Evolutionary conservation across 352 stramenopile genomes (phyloP).

Genomic region (Phytophthora rubi): DNA sequence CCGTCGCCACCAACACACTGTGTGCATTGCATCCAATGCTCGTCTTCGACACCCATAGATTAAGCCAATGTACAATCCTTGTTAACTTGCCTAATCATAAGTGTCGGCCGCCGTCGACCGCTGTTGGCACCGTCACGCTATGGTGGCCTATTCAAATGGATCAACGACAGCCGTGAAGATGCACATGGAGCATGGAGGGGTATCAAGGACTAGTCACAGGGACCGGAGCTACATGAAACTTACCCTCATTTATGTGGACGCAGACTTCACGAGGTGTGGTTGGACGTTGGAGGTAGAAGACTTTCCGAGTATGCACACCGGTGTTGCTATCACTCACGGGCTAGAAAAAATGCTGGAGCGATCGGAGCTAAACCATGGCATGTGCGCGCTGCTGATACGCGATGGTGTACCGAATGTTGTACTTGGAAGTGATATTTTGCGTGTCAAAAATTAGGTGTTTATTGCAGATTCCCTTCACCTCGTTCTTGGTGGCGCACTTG

Average conservation of each 20-base stretch:
- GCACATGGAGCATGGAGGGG: too few relatives aligned
- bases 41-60: too few relatives aligned
- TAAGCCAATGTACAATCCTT: too few relatives aligned
- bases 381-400: neutral
- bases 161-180: too few relatives aligned
- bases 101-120: too few relatives aligned
- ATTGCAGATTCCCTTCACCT: neutral
- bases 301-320: neutral
- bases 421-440: neutral
- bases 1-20: too few relatives aligned
- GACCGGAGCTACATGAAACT: slow-evolving; percentile 8
- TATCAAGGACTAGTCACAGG: slow-evolving; percentile 3
- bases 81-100: too few relatives aligned
- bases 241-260: slow-evolving; percentile 14
- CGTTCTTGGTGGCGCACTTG: neutral
- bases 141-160: too few relatives aligned
- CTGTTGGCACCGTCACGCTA: too few relatives aligned
- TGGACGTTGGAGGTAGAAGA: neutral
- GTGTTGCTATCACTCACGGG: neutral
- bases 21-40: too few relatives aligned
- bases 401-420: neutral
- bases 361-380: neutral
- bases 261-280: neutral
- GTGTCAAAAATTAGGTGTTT: neutral
- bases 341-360: neutral